These are phyloP conservation scores for Omphalea diandra DNA, from an alignment of 441 rosid genomes.

Conservation along the genomic window DNA sequence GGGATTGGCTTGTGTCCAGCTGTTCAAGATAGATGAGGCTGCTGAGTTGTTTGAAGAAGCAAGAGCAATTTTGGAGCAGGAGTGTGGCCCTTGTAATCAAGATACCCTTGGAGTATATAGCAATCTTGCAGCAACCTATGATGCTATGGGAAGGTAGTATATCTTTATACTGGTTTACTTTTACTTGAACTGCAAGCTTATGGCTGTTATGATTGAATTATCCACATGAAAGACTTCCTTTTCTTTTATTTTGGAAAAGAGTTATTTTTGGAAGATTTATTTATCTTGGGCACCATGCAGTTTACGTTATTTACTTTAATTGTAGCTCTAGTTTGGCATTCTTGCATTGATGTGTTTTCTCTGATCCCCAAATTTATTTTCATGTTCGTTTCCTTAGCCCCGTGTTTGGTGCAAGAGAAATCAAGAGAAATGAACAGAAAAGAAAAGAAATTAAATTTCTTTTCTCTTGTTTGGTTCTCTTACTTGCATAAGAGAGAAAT, in stretches of 20 bases:
- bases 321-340: not conserved
- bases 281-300: not conserved
- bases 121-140: slow-evolving; percentile 97
- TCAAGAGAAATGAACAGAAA: no score
- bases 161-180: not conserved
- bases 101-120: slow-evolving; percentile 94
- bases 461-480: no score
- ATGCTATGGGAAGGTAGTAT: slow-evolving; percentile 97
- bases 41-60: slow-evolving; percentile 93
- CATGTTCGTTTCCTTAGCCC: no score
- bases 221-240: not conserved
- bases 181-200: slow-evolving; percentile 13
- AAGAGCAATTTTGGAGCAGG: slow-evolving; percentile 77
- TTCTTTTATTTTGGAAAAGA: not conserved
- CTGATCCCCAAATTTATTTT: not conserved
- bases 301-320: not conserved
- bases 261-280: not conserved
- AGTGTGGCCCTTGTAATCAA: slow-evolving; percentile 94
- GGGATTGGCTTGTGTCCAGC: slow-evolving; percentile 94
- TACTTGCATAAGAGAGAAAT: no score
- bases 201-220: not conserved
- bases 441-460: no score
- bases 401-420: no score
- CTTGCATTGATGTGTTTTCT: not conserved
- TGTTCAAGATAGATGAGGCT: slow-evolving; percentile 96